Evolutionary conservation across 331 rosid genomes (phyloP), one percentile per base, ranked within the genome.

Genomic region (Cucumis variabilis): DNA sequence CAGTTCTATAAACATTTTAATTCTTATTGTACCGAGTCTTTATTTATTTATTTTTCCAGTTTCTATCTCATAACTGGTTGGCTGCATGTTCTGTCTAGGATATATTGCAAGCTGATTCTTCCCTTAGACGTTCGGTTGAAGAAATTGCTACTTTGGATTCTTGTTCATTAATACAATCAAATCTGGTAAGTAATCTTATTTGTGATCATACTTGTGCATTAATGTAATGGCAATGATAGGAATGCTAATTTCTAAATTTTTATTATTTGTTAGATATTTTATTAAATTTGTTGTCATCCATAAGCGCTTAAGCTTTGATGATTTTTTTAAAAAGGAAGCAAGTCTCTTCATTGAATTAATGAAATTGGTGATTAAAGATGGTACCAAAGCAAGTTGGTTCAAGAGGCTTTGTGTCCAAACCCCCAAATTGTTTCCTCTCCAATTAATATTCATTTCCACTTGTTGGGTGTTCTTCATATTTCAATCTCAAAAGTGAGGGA

Each of bases 121-220:
- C 98, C 73, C 91, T 97, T 37, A 84, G 65, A 85, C 98, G 96
- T 33, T 86, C 99, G 3, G 60, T 85, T 3, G 98, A 97, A 33
- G 99, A 95, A 89, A 86, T 91, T 89, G 93, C 90, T 4, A 90
- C 90, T 84, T 94, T 95, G 75, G 98, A 95, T 87, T 89, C 94
- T 2, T 95, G 91, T 92, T 91, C 99, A 88, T 86, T 88, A 46
- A 91, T 95, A 84, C 93, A 91, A 72, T 93, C 99, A 85, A 97
- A 94, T 88, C 95, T 97, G 81, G 98, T 95, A 88, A 95, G 98
- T 93, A 87, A 82, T 89, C 88, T 82, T 86, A 88, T 85, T 91
- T 68, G 50, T 14, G 14, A 17, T 48, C n/a, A 25, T 23, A 66
- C 44, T 67, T 41, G 41, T 24, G 55, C 19, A 46, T 25, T 69